A percentile compares a stretch with the other conserved stretches of the same genome.
These are phyloP conservation scores for Hebeloma cylindrosporum DNA, from an alignment of 768 basidiomycete species.

Conservation along the genomic window DNA sequence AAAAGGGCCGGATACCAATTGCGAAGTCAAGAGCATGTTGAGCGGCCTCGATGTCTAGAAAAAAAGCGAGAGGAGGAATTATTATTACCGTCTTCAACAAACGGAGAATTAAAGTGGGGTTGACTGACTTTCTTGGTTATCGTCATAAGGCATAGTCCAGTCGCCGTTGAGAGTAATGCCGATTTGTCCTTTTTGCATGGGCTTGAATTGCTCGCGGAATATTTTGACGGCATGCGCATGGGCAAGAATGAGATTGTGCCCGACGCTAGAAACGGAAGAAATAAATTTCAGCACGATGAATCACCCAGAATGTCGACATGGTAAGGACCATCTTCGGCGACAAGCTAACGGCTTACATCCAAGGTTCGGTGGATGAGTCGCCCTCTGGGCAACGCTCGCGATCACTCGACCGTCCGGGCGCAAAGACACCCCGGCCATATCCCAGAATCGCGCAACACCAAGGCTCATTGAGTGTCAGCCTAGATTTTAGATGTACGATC, in stretches of 20 bases:
- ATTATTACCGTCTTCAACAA: slow-evolving; percentile 1
- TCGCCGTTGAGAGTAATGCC: slow-evolving; percentile 82
- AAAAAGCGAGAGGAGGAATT: slow-evolving; percentile 1
- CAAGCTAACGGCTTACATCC: slow-evolving; percentile 50
- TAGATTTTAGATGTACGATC: slow-evolving; percentile 26
- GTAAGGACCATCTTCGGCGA: no score
- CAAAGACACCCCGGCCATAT: slow-evolving; percentile 71
- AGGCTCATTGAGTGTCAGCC: slow-evolving; percentile 77
- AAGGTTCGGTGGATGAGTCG: slow-evolving; percentile 65
- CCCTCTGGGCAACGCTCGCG: slow-evolving; percentile 58
- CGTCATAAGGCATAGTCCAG: slow-evolving; percentile 73
- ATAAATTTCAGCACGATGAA: slow-evolving; percentile 7
- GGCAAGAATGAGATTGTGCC: slow-evolving; percentile 64
- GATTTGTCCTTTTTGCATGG: slow-evolving; percentile 61
- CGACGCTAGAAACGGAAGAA: slow-evolving; percentile 47
- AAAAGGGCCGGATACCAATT: slow-evolving; percentile 47
- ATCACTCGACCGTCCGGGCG: slow-evolving; percentile 68
- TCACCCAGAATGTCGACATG: slow-evolving; percentile 4
- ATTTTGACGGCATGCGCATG: slow-evolving; percentile 68
- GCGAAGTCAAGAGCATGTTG: slow-evolving; percentile 73
- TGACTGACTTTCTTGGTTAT: slow-evolving; percentile 62
- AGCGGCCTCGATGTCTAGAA: slow-evolving; percentile 61
- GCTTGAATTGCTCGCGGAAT: slow-evolving; percentile 67
- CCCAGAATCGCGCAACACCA: slow-evolving; percentile 71
- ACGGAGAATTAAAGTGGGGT: slow-evolving; percentile 5